These are phyloP conservation scores for Macaranga tanarius DNA, from an alignment of 441 rosid species.

Conservation along the genomic window DNA sequence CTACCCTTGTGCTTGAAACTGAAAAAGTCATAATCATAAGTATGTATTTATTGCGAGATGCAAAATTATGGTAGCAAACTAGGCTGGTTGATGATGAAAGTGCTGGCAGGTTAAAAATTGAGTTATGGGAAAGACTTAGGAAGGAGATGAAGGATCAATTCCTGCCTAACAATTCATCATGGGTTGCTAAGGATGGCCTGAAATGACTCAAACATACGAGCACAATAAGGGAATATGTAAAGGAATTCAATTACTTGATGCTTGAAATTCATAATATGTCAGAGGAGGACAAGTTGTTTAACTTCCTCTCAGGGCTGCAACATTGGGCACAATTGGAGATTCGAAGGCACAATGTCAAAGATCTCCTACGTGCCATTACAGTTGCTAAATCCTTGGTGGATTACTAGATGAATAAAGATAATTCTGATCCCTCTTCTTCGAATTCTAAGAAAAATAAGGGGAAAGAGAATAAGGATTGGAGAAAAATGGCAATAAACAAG, in stretches of 20 bases:
- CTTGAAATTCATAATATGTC: neutral
- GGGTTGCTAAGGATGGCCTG: neutral
- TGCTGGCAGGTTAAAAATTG: neutral
- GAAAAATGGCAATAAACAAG: neutral
- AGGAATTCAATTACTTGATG: neutral
- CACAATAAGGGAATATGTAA: neutral
- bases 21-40: neutral
- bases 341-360: neutral
- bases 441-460: neutral
- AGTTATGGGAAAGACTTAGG: neutral
- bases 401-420: rapidly evolving
- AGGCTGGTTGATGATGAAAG: neutral
- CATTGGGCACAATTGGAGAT: neutral
- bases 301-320: too few relatives aligned
- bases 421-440: neutral
- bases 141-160: neutral
- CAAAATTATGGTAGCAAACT: neutral
- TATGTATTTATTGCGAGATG: neutral
- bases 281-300: neutral
- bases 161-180: neutral
- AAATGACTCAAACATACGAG: neutral
- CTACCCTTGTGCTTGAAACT: too few relatives aligned
- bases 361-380: rapidly evolving
- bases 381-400: neutral
- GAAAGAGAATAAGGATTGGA: neutral